Conservation (phyloP, 108 stramenopile genomes). For the Discostella stelligeroides region DNA sequence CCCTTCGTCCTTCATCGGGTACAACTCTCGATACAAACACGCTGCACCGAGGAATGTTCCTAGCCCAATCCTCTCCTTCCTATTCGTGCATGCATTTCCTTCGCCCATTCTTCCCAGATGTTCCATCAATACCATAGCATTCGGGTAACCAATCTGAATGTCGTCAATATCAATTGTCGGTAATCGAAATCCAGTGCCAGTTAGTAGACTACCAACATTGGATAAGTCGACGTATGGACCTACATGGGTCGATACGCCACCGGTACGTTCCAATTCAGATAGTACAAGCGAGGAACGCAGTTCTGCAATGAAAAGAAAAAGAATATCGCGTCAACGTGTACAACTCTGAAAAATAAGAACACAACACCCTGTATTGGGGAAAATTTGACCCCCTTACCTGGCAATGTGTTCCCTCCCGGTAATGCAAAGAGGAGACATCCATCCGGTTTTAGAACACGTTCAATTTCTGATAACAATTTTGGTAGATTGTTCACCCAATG, state of each 20-base stretch:
- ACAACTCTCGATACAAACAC: constrained; percentile 90
- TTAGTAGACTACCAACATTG: constrained; percentile 88
- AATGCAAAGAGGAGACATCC: constrained; percentile 96
- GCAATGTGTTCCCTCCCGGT: constrained; percentile 92
- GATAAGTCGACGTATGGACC: constrained; percentile 94
- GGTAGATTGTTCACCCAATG: constrained; percentile 98
- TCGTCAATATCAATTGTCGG: constrained; percentile 97
- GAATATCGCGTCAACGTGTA: too few relatives aligned
- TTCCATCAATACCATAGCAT: constrained; percentile 91
- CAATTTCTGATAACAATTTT: constrained; percentile 67
- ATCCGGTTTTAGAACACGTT: constrained; percentile 92
- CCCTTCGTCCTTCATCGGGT: constrained; percentile 55
- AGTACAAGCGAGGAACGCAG: constrained; percentile 83
- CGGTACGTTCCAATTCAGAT: constrained; percentile 91
- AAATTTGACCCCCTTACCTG: too few relatives aligned
- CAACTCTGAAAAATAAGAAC: too few relatives aligned
- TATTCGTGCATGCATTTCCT: constrained; percentile 75
- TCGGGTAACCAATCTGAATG: constrained; percentile 83
- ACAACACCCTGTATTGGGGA: too few relatives aligned
- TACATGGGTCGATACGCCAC: constrained; percentile 90
- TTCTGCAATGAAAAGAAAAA: too few relatives aligned
- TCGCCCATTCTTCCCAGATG: constrained; percentile 98
- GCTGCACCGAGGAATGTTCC: constrained; percentile 93
- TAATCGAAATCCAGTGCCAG: constrained; percentile 87
- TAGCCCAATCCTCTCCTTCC: constrained; percentile 53